These are phyloP conservation scores for Oemleria cerasiformis DNA, from an alignment of 306 rosid genomes.

Conservation along the genomic window DNA sequence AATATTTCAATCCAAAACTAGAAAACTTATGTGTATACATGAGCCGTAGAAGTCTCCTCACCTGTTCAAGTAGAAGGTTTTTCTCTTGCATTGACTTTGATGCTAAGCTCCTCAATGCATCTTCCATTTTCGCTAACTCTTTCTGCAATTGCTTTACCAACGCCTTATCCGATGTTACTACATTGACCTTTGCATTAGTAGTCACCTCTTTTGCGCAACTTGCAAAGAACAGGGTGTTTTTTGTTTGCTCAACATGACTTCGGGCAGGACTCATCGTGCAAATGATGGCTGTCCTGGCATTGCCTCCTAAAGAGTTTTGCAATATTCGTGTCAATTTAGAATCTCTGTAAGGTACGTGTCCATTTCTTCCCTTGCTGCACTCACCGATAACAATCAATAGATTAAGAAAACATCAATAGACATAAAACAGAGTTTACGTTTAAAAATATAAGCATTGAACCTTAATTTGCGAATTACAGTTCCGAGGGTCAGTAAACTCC, in stretches of 20 bases:
- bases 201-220: slow-evolving; percentile 81
- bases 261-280: slow-evolving; percentile 90
- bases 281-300: slow-evolving; percentile 88
- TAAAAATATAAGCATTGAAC: slow-evolving; percentile 23
- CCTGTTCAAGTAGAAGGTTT: slow-evolving; percentile 77
- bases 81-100: slow-evolving; percentile 64
- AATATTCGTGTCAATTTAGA: slow-evolving; percentile 89
- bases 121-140: slow-evolving; percentile 71
- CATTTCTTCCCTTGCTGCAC: slow-evolving; percentile 79
- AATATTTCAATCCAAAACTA: background rate
- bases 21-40: background rate
- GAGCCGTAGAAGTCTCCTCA: slow-evolving; percentile 24
- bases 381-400: slow-evolving; percentile 19
- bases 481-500: slow-evolving; percentile 85
- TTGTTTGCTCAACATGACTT: slow-evolving; percentile 81
- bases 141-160: slow-evolving; percentile 74
- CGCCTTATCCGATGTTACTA: slow-evolving; percentile 73
- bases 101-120: slow-evolving; percentile 48
- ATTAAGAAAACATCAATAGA: slow-evolving; percentile 4
- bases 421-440: background rate
- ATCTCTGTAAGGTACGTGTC: slow-evolving; percentile 85
- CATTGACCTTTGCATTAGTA: slow-evolving; percentile 81
- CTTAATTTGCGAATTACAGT: slow-evolving; percentile 87
- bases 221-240: slow-evolving; percentile 81
- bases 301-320: slow-evolving; percentile 90